Base-by-base conservation (phyloP, 495 filamentous ascomycete species). In the Trichoderma asperelloides region DNA sequence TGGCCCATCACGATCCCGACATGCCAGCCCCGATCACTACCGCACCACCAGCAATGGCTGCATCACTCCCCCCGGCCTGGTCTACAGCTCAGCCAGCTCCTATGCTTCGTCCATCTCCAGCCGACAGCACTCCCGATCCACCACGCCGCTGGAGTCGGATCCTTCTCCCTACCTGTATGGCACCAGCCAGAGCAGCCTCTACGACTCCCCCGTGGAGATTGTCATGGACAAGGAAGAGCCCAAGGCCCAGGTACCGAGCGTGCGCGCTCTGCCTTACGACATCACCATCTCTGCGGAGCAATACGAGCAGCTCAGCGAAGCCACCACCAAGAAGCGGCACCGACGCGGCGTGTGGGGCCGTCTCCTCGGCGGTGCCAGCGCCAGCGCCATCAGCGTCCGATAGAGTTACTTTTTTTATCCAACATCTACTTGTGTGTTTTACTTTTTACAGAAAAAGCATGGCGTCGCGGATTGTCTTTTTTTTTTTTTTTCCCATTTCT, bases 261-360 rank as follows among this genome's bases (percentile, higher is more conserved):
- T 21, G 62, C 71, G 74, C 51, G 69, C 77, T 65, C 75, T 83
- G 7, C 78, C 80, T 8, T 82, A 80, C 69, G 80, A 83, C 72
- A 81, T 83, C 64, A 77, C 72, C 72, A 81, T 83, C 64, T 78
- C 72, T 66, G 71, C 72, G 3, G 80, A 80, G 49, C 75, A 80
- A 64, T 69, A 78, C 63, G 74, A 74, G 65, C 70, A 70, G 47
- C 60, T 81, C 37, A 75, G 77, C 55, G 71, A 73, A 23, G 73
- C 70, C 60, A 69, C 69, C 49, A 74, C 74, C 41, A 69, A 74
- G 45, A 82, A 81, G 76, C 74, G 74, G 40, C 73, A 73, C 33
- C 66, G 70, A 23, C 74, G 73, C 63, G 76, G 78, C 60, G 71
- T 82, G 69, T 74, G 78, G 69, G 77, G 78, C 2, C 72, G 80